Evolutionary conservation across 768 basidiomycete species (phyloP).

Genomic region (Coprinopsis sp.): DNA sequence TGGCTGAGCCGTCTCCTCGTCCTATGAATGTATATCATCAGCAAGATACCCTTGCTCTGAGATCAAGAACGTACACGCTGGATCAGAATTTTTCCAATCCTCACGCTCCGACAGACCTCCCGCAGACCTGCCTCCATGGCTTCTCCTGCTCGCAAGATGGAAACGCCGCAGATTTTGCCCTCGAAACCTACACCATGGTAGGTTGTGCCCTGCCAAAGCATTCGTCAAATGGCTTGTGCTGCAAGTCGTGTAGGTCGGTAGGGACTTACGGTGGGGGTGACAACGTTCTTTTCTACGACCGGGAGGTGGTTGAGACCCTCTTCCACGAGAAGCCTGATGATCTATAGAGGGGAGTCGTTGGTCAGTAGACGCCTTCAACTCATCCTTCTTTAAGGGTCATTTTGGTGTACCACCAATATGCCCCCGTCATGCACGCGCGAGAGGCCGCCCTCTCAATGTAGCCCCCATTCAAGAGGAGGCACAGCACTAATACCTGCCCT

Average conservation of each 20-base stretch:
- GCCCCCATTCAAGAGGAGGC: too few relatives aligned
- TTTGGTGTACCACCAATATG: too few relatives aligned
- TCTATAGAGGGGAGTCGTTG: too few relatives aligned
- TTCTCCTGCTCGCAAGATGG: slow-evolving; percentile 92
- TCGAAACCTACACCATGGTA: slow-evolving; percentile 94
- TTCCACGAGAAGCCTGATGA: slow-evolving; percentile 79
- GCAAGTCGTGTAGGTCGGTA: slow-evolving; percentile 6
- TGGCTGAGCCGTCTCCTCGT: slow-evolving; percentile 90
- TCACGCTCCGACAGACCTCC: slow-evolving; percentile 89
- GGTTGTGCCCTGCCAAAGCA: slow-evolving; percentile 51
- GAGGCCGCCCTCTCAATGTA: too few relatives aligned
- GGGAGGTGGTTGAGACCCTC: slow-evolving; percentile 87
- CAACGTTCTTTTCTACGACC: slow-evolving; percentile 64
- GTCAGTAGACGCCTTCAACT: too few relatives aligned
- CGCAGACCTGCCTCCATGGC: slow-evolving; percentile 97
- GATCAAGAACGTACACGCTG: slow-evolving; percentile 63
- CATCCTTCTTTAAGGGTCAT: too few relatives aligned
- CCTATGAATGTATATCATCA: slow-evolving; percentile 47
- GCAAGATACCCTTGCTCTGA: not conserved
- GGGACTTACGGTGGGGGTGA: slow-evolving; percentile 72
- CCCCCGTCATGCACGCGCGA: too few relatives aligned
- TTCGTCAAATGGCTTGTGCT: not conserved
- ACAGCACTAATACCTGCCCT: too few relatives aligned
- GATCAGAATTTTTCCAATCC: slow-evolving; percentile 97
- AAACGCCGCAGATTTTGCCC: slow-evolving; percentile 95